Conservation (phyloP, 2,329 filamentous ascomycete species). For the Fusarium paranaense region DNA sequence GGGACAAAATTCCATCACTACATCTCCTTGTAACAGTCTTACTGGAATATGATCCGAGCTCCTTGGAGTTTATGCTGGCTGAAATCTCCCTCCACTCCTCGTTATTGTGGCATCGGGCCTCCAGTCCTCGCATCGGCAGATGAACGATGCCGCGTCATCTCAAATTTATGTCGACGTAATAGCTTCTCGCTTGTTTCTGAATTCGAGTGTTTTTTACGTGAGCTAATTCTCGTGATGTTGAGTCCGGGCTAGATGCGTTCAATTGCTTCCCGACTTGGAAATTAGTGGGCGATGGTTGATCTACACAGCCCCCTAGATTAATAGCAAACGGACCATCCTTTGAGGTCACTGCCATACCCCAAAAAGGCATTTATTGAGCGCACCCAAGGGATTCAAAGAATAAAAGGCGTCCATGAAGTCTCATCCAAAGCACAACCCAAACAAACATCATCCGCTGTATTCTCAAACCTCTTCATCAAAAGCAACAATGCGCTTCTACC, state of each 20-base stretch:
- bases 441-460: neutral
- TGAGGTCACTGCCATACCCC: neutral
- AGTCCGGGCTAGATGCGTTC: neutral
- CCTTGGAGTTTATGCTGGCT: neutral
- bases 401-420: neutral
- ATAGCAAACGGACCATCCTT: neutral
- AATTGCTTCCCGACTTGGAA: neutral
- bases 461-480: neutral
- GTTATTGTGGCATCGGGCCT: neutral
- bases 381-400: neutral
- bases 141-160: neutral
- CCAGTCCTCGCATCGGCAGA: neutral
- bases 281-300: neutral
- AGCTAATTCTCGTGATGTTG: neutral
- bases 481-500: neutral
- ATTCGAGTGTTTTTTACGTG: rapidly evolving
- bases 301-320: neutral
- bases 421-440: rapidly evolving
- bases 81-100: neutral
- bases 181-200: neutral
- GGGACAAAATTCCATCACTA: neutral
- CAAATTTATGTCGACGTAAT: neutral
- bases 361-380: constrained; percentile 7
- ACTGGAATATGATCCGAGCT: neutral
- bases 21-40: neutral